Evolutionary conservation across 1,139 yeast genomes (phyloP), one percentile per base, ranked within the genome.

Genomic region (Kluyveromyces sp.): DNA sequence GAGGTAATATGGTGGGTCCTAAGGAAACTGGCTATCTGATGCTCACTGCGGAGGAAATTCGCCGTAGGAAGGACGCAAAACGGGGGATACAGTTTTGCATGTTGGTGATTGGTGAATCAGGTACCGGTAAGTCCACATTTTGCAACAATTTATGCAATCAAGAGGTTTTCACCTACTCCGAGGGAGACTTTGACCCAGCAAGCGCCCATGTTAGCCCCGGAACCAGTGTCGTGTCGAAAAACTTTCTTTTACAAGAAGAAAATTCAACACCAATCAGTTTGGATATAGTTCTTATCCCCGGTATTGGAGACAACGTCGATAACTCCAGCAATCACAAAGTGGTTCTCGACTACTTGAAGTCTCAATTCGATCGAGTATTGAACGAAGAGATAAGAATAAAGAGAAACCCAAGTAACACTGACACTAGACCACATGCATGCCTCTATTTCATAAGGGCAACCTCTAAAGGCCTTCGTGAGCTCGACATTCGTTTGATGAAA

Each of bases 61-160:
- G 85, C 46, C 76, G 75, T 58, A 70, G 77, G 41, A 79, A 76
- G 61, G 75, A 76, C 39, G 68, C 77, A 47, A 78, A 75, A 60
- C 77, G 76, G 54, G 74, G 78, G 31, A 70, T 76, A 57, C 76
- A 75, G 50, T 70, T 80, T 52, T 73, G 79, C 29, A 56, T 77
- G 34, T 66, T 80, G 69, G 69, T 80, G 40, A 66, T 78, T 47
- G 87, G 86, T 15, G 78, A 76, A 55, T 69, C 75, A 49, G 83
- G 83, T 8, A 64, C 72, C 15, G 86, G 86, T 2, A 73, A 83
- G 53, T 71, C 80, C 15, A 78, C 84, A 1, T 77, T 80, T 53
- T 69, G 80, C 53, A 78, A 78, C 58, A 75, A 82, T 17, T 65
- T 80, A 36, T 78, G 84, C 56, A 79, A 62, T 39, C 31, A 46